These are phyloP conservation scores for Bertia moriformis DNA, from an alignment of 2,329 filamentous ascomycete species.

Conservation along the genomic window DNA sequence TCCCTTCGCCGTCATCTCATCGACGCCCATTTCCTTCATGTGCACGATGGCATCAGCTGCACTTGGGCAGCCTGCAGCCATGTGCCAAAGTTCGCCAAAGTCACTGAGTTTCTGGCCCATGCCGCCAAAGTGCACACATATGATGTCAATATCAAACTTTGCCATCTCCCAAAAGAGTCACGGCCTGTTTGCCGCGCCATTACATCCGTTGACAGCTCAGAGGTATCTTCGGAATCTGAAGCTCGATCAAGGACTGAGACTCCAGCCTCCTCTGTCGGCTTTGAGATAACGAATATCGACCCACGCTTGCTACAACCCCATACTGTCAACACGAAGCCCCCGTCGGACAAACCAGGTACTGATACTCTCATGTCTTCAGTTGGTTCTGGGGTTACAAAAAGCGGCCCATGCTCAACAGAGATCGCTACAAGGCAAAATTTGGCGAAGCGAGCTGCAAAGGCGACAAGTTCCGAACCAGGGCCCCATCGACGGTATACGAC, in stretches of 20 bases:
- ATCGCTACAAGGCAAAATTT: too few species aligned
- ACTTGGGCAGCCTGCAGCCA: conserved; percentile 6
- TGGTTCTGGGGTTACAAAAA: too few species aligned
- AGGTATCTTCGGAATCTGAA: conserved; percentile 3
- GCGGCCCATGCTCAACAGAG: too few species aligned
- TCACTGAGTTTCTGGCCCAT: conserved; percentile 8
- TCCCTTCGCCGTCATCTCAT: conserved; percentile 11
- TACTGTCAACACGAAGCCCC: background rate
- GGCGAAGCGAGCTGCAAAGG: too few species aligned
- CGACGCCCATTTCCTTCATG: conserved; percentile 8
- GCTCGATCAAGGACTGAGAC: conserved; percentile 5
- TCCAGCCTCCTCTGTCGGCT: conserved; percentile 7
- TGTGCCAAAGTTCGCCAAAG: conserved; percentile 7
- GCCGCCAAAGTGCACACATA: conserved; percentile 6
- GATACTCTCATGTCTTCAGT: too few species aligned
- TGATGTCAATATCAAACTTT: conserved; percentile 3
- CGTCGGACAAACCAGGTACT: too few species aligned
- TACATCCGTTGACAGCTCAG: background rate
- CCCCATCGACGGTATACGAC: too few species aligned
- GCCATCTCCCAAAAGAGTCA: background rate
- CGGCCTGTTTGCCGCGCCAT: background rate
- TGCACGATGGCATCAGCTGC: conserved; percentile 8
- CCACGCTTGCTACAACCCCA: conserved; percentile 5
- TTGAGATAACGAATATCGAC: conserved; percentile 7
- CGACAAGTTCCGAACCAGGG: too few species aligned